Conservation (phyloP, 768 basidiomycete species). For the Mycena galericulata region DNA sequence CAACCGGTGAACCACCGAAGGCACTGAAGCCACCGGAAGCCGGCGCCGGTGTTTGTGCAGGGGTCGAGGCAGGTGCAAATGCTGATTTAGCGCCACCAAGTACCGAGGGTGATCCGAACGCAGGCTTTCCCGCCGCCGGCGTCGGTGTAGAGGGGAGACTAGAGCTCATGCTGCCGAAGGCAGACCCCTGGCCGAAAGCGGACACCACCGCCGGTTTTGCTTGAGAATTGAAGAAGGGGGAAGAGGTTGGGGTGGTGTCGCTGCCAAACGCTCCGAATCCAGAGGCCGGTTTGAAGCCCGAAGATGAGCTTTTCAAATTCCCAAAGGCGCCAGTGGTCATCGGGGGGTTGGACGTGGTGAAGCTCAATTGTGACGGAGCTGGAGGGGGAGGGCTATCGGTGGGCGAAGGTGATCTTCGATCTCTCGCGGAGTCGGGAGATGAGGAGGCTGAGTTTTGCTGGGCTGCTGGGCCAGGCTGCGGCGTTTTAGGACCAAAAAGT, state of each 20-base stretch:
- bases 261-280: conserved; percentile 59
- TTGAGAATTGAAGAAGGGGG: conserved; percentile 64
- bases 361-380: conserved; percentile 33
- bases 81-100: conserved; percentile 48
- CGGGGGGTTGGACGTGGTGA: conserved; percentile 40
- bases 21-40: conserved; percentile 62
- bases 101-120: conserved; percentile 54
- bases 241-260: conserved; percentile 52
- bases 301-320: conserved; percentile 49
- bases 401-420: conserved; percentile 31
- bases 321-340: conserved; percentile 52
- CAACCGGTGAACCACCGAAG: conserved; percentile 56
- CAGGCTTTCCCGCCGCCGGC: conserved; percentile 42
- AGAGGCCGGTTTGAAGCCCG: conserved; percentile 52
- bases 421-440: conserved; percentile 36
- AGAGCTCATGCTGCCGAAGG: conserved; percentile 43
- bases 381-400: conserved; percentile 31
- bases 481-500: conserved; percentile 24
- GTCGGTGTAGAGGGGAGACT: conserved; percentile 35
- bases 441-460: conserved; percentile 35
- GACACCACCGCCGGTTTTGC: conserved; percentile 48
- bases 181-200: too few relatives aligned
- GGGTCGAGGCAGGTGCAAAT: conserved; percentile 42
- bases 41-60: conserved; percentile 42
- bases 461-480: conserved; percentile 12